A percentile compares a stretch with the other conserved stretches of the same genome.
Evolutionary conservation across 306 rosid species (phyloP).

Genomic region (Dryas octopetala): DNA sequence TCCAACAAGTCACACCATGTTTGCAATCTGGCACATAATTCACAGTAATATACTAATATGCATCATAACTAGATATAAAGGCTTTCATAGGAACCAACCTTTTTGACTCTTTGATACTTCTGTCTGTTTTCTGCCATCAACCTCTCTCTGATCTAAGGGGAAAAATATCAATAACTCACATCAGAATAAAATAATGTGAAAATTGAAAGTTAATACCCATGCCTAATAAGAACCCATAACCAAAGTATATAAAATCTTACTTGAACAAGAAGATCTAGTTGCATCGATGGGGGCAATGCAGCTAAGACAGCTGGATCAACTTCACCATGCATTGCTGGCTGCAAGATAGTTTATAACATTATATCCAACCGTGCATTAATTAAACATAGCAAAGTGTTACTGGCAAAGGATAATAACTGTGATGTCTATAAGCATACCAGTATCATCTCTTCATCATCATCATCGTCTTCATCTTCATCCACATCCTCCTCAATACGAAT

Average conservation of each 20-base stretch:
- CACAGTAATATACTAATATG: constrained; percentile 16
- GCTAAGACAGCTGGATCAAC: constrained; percentile 81
- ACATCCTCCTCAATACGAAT: constrained; percentile 43
- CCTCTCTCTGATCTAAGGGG: constrained; percentile 79
- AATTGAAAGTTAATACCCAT: constrained; percentile 9
- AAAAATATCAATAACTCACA: constrained; percentile 19
- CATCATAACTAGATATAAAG: constrained; percentile 15
- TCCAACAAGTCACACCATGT: constrained; percentile 18
- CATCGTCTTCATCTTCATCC: constrained; percentile 36
- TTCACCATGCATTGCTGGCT: constrained; percentile 60
- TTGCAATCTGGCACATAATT: background rate
- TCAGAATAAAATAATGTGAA: constrained; percentile 14
- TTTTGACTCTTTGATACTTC: constrained; percentile 89
- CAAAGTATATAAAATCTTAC: constrained; percentile 35
- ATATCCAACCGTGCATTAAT: constrained; percentile 8
- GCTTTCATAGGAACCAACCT: constrained; percentile 58
- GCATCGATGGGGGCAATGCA: constrained; percentile 88
- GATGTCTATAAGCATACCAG: constrained; percentile 46
- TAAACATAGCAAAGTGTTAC: constrained; percentile 3
- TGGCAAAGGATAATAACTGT: background rate
- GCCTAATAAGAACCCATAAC: constrained; percentile 6
- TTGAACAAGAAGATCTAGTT: constrained; percentile 81
- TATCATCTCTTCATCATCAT: constrained; percentile 66
- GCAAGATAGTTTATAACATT: constrained; percentile 24
- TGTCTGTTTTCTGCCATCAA: constrained; percentile 90